These are phyloP conservation scores for Metschnikowia shivogae DNA, from an alignment of 805 yeast species.

Conservation along the genomic window DNA sequence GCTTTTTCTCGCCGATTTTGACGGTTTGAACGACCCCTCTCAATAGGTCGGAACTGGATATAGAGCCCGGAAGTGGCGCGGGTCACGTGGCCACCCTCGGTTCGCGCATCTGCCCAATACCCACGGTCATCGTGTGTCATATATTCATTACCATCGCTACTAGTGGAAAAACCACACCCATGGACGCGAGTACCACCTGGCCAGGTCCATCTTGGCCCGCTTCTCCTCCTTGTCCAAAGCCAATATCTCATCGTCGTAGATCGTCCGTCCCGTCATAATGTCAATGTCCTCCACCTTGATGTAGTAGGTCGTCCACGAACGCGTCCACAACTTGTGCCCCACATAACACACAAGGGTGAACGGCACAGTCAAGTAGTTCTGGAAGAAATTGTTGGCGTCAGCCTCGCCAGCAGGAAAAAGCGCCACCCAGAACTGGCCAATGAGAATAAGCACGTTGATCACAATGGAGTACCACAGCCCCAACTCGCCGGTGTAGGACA, in stretches of 20 bases:
- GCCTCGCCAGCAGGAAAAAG: slow-evolving; percentile 31
- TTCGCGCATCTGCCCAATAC: too few species aligned
- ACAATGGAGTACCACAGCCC: slow-evolving; percentile 36
- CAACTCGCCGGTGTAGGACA: slow-evolving; percentile 36
- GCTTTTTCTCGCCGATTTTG: too few species aligned
- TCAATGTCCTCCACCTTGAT: slow-evolving; percentile 22
- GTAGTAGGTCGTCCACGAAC: slow-evolving; percentile 20
- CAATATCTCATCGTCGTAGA: slow-evolving; percentile 23
- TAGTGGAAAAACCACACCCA: slow-evolving; percentile 18
- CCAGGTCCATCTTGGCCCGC: slow-evolving; percentile 13
- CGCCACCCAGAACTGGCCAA: slow-evolving; percentile 45
- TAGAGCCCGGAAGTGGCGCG: too few species aligned
- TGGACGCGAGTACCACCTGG: slow-evolving; percentile 15
- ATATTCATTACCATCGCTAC: neutral
- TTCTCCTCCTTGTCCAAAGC: slow-evolving; percentile 23
- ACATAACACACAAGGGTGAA: slow-evolving; percentile 21
- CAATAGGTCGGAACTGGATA: too few species aligned
- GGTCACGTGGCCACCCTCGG: too few species aligned
- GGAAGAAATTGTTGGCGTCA: slow-evolving; percentile 25
- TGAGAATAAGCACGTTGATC: slow-evolving; percentile 30
- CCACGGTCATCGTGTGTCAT: too few species aligned
- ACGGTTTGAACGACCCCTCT: too few species aligned
- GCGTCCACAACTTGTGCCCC: slow-evolving; percentile 23
- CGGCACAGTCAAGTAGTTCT: slow-evolving; percentile 26
- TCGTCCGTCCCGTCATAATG: slow-evolving; percentile 18